Conservation (phyloP, 768 basidiomycete species). For the Rickenella mellea region DNA sequence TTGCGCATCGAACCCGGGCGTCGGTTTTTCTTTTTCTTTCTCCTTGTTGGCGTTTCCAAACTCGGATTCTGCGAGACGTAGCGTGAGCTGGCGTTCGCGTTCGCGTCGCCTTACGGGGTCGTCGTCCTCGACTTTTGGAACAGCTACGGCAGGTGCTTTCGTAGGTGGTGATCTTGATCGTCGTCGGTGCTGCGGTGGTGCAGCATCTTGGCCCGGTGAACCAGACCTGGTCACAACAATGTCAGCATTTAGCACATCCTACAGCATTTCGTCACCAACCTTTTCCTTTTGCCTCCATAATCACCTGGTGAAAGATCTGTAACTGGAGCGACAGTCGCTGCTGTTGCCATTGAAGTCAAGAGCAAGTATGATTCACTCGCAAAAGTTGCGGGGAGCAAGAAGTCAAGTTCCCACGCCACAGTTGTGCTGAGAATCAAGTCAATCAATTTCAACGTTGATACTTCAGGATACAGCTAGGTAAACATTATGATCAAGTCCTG, state of each 20-base stretch:
- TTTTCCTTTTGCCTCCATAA: constrained; percentile 36
- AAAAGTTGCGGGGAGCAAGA: constrained; percentile 7
- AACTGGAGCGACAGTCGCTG: constrained; percentile 18
- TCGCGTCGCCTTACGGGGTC: constrained; percentile 71
- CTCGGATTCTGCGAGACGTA: constrained; percentile 58
- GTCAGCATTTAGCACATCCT: background rate
- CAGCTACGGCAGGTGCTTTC: constrained; percentile 20
- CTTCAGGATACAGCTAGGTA: no score
- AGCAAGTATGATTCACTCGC: constrained; percentile 1
- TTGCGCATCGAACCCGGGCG: constrained; percentile 49
- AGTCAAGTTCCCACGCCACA: no score
- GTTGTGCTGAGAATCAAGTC: no score
- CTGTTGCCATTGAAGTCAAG: constrained; percentile 30
- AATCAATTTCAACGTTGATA: no score
- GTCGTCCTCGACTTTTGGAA: constrained; percentile 54
- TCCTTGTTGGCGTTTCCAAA: constrained; percentile 52
- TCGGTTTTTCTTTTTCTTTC: constrained; percentile 30
- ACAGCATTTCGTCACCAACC: constrained; percentile 12
- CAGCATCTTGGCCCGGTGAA: constrained; percentile 22
- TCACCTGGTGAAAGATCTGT: constrained; percentile 21
- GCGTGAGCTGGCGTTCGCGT: constrained; percentile 72
- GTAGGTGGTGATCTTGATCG: constrained; percentile 30
- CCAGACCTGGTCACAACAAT: constrained; percentile 18
- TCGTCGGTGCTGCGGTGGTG: constrained; percentile 32
- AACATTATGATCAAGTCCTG: no score